Conservation (phyloP, 768 basidiomycete species). For the Nidularia pulvinata region DNA sequence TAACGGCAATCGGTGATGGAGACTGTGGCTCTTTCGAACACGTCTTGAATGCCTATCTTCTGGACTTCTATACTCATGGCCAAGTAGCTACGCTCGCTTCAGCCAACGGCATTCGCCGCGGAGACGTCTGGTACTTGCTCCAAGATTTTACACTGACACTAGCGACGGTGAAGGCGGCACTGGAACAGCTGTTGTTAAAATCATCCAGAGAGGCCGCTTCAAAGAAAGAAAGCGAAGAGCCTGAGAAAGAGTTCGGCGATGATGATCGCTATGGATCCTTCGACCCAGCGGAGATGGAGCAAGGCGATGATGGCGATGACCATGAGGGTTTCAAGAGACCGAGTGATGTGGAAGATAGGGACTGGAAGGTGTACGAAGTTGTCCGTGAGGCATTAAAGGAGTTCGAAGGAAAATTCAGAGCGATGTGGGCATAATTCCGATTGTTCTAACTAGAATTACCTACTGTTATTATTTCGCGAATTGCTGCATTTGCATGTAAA, state of each 20-base stretch:
- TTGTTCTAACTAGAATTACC: too few species aligned
- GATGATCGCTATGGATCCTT: constrained; percentile 12
- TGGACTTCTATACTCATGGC: constrained; percentile 72
- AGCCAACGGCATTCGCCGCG: constrained; percentile 59
- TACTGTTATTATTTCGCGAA: too few species aligned
- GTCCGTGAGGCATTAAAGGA: constrained; percentile 40
- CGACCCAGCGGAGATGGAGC: constrained; percentile 13
- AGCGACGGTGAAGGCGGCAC: constrained; percentile 41
- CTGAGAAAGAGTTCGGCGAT: not conserved
- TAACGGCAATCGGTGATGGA: constrained; percentile 9
- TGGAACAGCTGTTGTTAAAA: constrained; percentile 44
- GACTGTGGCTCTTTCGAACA: constrained; percentile 10
- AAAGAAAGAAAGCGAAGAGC: not conserved
- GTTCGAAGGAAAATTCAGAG: constrained; percentile 59
- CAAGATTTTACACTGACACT: constrained; percentile 58
- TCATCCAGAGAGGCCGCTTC: constrained; percentile 5
- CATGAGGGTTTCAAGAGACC: constrained; percentile 26
- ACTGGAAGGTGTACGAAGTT: constrained; percentile 59
- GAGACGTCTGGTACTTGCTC: constrained; percentile 66
- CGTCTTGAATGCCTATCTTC: constrained; percentile 60
- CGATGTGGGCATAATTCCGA: constrained; percentile 69
- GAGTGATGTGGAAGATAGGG: constrained; percentile 33
- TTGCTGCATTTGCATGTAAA: too few species aligned
- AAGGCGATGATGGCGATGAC: constrained; percentile 18
- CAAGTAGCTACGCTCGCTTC: constrained; percentile 42